phyloP scores from a whole-genome alignment of 1,284 basidiomycete species.

The Ganoderma resinaceum region DNA sequence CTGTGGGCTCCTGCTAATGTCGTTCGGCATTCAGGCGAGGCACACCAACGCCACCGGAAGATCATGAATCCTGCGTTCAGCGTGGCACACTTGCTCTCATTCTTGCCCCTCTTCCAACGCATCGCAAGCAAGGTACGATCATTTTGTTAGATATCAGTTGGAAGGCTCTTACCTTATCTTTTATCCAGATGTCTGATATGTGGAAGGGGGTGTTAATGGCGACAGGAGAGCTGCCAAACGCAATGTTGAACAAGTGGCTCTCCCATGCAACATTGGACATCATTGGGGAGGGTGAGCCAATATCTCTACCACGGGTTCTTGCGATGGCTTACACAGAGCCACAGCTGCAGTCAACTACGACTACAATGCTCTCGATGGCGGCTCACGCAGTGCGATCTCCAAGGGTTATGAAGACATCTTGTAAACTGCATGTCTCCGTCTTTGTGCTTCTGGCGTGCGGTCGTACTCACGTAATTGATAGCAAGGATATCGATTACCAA shows the following conservation, averaged over 20 bases:
- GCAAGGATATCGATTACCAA: constrained; percentile 30
- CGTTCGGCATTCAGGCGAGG: constrained; percentile 20
- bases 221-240: constrained; percentile 7
- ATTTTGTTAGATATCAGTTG: neutral
- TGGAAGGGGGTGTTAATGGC: constrained; percentile 25
- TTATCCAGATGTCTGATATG: constrained; percentile 23
- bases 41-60: constrained; percentile 38
- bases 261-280: constrained; percentile 41
- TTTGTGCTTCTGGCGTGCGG: neutral
- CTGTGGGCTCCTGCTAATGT: too few relatives aligned
- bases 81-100: constrained; percentile 29
- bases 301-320: neutral
- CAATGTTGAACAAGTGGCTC: constrained; percentile 34
- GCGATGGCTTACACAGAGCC: neutral
- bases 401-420: constrained; percentile 40
- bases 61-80: constrained; percentile 40
- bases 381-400: constrained; percentile 18
- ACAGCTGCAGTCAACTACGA: constrained; percentile 41
- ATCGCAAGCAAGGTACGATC: constrained; percentile 24
- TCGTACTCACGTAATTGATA: neutral
- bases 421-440: constrained; percentile 36
- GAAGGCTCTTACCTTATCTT: too few relatives aligned
- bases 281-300: constrained; percentile 38
- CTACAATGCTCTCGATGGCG: constrained; percentile 39
- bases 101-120: constrained; percentile 33